phyloP scores from a whole-genome alignment of 2,329 filamentous ascomycete genomes.

The Phialocephala subalpina region DNA sequence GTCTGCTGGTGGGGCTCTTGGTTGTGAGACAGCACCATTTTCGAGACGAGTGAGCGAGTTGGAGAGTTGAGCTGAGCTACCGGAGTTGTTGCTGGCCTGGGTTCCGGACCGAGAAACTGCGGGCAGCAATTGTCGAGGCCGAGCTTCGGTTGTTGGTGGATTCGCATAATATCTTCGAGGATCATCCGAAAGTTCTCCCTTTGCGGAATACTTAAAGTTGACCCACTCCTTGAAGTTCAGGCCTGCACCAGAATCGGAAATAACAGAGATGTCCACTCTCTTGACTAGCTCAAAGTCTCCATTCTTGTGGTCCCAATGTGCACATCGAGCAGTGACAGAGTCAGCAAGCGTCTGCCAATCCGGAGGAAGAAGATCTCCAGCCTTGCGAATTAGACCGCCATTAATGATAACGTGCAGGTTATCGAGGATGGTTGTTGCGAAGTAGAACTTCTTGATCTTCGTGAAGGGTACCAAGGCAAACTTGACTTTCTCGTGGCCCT shows the following conservation, averaged over 20 bases:
- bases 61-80: neutral
- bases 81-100: neutral
- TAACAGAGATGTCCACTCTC: slow-evolving; percentile 10
- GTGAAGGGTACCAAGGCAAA: slow-evolving; percentile 31
- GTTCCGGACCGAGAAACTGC: neutral
- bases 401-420: slow-evolving; percentile 6
- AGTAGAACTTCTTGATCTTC: slow-evolving; percentile 33
- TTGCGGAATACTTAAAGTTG: slow-evolving; percentile 28
- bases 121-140: neutral
- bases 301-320: slow-evolving; percentile 18
- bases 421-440: slow-evolving; percentile 41
- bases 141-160: neutral
- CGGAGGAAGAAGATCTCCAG: neutral
- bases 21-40: neutral
- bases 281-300: slow-evolving; percentile 17
- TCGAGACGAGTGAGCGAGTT: neutral
- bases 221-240: slow-evolving; percentile 7
- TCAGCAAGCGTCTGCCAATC: slow-evolving; percentile 26
- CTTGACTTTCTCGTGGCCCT: slow-evolving; percentile 31
- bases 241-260: neutral
- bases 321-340: slow-evolving; percentile 34
- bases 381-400: neutral
- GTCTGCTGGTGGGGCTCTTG: neutral
- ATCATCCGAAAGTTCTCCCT: slow-evolving; percentile 24
- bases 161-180: slow-evolving; percentile 21